These are phyloP conservation scores for Daldinia sp. DNA, from an alignment of 2,329 filamentous ascomycete genomes.

Conservation along the genomic window DNA sequence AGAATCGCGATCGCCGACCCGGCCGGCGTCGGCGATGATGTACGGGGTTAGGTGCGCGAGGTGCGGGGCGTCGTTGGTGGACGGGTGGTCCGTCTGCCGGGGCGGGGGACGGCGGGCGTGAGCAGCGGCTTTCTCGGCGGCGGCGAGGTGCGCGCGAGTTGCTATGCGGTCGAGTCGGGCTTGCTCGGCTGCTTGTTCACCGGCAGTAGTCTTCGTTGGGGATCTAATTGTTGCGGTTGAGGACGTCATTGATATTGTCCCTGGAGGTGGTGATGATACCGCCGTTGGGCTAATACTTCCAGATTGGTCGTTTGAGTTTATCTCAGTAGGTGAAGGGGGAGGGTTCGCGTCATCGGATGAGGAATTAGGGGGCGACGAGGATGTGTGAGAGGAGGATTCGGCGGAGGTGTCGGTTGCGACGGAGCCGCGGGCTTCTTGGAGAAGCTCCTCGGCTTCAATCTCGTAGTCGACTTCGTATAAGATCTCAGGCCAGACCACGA, in stretches of 20 bases:
- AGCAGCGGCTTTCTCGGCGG: conserved; percentile 67
- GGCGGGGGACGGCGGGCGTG: conserved; percentile 66
- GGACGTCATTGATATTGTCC: conserved; percentile 25
- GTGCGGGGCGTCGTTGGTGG: conserved; percentile 67
- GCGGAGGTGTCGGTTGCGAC: conserved; percentile 37
- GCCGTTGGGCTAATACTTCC: conserved; percentile 11
- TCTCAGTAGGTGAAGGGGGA: conserved; percentile 27
- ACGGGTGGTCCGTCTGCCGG: conserved; percentile 65
- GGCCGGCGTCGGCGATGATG: conserved; percentile 81
- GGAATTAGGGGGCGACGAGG: conserved; percentile 40
- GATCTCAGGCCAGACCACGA: conserved; percentile 85
- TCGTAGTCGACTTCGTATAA: conserved; percentile 82
- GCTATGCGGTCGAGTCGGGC: conserved; percentile 71
- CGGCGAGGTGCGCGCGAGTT: conserved; percentile 65
- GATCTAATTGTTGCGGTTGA: conserved; percentile 27
- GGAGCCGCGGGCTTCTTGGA: conserved; percentile 47
- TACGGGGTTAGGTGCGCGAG: conserved; percentile 70
- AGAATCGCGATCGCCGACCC: conserved; percentile 81
- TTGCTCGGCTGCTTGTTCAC: conserved; percentile 69
- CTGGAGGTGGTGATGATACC: conserved; percentile 10
- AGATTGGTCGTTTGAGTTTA: conserved; percentile 7
- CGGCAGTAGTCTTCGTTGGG: conserved; percentile 54
- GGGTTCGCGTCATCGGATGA: conserved; percentile 42
- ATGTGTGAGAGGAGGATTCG: conserved; percentile 39
- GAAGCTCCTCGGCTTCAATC: conserved; percentile 73